Evolutionary conservation across 805 yeast species (phyloP), one percentile per base, ranked within the genome.

Genomic region (Metschnikowia cerradonensis): DNA sequence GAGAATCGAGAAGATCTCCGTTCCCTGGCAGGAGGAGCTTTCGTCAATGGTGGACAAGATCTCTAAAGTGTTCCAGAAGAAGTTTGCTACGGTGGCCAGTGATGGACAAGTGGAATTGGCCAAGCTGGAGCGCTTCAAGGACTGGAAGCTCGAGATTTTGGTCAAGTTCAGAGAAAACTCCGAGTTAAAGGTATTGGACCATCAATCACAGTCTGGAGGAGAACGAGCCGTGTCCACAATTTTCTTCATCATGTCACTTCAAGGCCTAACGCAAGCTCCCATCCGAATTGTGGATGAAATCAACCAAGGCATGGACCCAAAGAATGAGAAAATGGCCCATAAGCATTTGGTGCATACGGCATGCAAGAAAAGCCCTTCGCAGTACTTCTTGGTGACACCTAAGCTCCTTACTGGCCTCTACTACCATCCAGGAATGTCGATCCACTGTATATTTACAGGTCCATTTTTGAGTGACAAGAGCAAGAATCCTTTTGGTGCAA

Each of bases 301-400:
- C 55, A 94, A 94, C 65, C 99, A 94, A 71, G 99, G 99, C 58
- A 91, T 94, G 98, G 99, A 94, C 70, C 87, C 95, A 11, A 81
- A 81, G 53, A 94, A 94, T 63, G 99, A 94, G 67, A 80, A 91
- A 54, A 76, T 81, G 70, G 91, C 94, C 2, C 97, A 92, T 64
- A 79, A 81, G 54, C 81, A 88, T 54, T 83, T 94, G 77, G 96
- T 92, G 1, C 83, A 86, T 49, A 83, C 86, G 43, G 92, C 97
- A 0, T 88, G 96, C 63, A 55, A 58, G 37, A 62, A 61, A 6
- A 78, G 53, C 59, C 76, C 54, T 66, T 82, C 95, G 2, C 99
- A 94, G 63, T 92, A 90, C 64, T 90, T 94, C 63, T 74, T 94
- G 63, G 88, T 94, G 38, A 94, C 98, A 0, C 99, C 99, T 0